Percentiles rank a stretch among this genome's conserved stretches.
phyloP scores from a whole-genome alignment of 108 stramenopile genomes.

The Skeletonema marinoi region DNA sequence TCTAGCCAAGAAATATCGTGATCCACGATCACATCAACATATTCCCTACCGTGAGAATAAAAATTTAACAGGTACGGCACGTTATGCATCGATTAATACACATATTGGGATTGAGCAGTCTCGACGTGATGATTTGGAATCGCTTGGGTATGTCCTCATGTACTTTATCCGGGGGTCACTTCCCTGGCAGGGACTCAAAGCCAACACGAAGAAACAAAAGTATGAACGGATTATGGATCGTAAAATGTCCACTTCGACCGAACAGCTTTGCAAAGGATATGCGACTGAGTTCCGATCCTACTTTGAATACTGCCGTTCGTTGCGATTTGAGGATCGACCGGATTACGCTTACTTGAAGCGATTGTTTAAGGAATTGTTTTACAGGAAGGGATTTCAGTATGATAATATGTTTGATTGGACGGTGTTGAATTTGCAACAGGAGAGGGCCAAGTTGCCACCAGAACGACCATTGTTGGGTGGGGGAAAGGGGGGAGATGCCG shows the following conservation, averaged over 20 bases:
- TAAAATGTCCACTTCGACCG: conserved; percentile 98
- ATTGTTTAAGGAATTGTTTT: conserved; percentile 96
- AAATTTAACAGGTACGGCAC: conserved; percentile 98
- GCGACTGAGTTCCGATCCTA: conserved; percentile 99
- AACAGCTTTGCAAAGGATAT: conserved; percentile 99
- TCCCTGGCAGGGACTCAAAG: conserved; percentile 99
- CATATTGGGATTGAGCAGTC: conserved; percentile 97
- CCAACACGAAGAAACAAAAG: conserved; percentile 99
- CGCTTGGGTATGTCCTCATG: conserved; percentile 99
- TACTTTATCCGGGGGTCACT: conserved; percentile 98
- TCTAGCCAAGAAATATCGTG: conserved; percentile 98
- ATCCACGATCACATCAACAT: conserved; percentile 99
- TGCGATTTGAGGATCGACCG: conserved; percentile 99
- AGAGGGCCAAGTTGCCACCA: conserved; percentile 77
- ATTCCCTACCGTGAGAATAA: conserved; percentile 99
- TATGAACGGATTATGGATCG: conserved; percentile 99
- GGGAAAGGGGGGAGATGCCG: conserved; percentile 18
- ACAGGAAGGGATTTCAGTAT: conserved; percentile 98
- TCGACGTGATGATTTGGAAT: conserved; percentile 98
- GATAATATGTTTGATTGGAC: conserved; percentile 99
- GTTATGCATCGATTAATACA: conserved; percentile 99
- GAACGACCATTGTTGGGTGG: conserved; percentile 64
- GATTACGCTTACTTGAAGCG: conserved; percentile 99
- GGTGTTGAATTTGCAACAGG: conserved; percentile 93
- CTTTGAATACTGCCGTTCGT: conserved; percentile 98